Evolutionary conservation across 306 rosid genomes (phyloP).

Genomic region (Corylus heterophylla): DNA sequence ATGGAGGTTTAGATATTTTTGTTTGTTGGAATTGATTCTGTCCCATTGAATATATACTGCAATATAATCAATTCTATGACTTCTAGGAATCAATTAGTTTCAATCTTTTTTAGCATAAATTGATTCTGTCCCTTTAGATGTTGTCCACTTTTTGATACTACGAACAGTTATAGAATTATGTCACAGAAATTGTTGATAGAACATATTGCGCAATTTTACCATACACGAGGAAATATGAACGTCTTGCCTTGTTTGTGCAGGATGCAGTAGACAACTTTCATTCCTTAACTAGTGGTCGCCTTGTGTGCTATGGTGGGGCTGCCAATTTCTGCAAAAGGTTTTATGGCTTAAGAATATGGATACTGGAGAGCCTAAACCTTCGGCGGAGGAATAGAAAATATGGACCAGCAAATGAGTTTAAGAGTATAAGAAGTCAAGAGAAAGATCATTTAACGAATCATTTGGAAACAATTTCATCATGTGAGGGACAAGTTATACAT

Average conservation of each 20-base stretch:
- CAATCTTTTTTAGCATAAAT: neutral
- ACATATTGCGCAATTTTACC: neutral
- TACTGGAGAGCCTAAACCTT: constrained; percentile 48
- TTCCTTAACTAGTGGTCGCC: constrained; percentile 24
- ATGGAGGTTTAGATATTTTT: neutral
- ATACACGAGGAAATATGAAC: neutral
- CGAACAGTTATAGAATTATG: neutral
- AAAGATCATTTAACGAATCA: constrained; percentile 34
- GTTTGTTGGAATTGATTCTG: no score
- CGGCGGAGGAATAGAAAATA: constrained; percentile 30
- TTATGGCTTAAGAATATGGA: constrained; percentile 62
- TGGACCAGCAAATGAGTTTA: constrained; percentile 36
- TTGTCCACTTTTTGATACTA: neutral
- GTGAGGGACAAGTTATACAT: constrained; percentile 29
- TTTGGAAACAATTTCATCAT: constrained; percentile 35
- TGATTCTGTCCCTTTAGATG: neutral
- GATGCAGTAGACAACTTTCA: constrained; percentile 34
- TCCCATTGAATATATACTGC: no score
- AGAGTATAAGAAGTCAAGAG: constrained; percentile 36
- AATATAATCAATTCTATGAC: neutral
- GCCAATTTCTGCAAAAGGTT: constrained; percentile 49
- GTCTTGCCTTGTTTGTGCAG: constrained; percentile 30
- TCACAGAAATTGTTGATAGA: neutral
- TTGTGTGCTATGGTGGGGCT: constrained; percentile 42
- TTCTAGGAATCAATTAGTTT: neutral